Percentiles rank a stretch among this genome's conserved stretches.
These are phyloP conservation scores for Botrytis galanthina DNA, from an alignment of 2,329 filamentous ascomycete genomes.

Conservation along the genomic window DNA sequence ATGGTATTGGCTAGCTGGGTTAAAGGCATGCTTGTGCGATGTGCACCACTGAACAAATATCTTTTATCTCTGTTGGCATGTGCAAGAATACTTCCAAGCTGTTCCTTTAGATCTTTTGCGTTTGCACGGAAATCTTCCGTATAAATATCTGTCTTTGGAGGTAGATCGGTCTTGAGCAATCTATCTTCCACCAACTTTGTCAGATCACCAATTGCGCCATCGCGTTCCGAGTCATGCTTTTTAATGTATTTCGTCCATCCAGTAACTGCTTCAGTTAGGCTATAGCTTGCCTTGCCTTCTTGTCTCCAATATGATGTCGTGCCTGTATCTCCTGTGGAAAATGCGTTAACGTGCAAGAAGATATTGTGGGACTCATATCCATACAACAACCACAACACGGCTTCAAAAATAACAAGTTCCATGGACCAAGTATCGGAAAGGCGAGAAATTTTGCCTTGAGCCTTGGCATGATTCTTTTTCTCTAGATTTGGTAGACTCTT, in stretches of 20 bases:
- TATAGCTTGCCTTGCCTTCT: neutral
- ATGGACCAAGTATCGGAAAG: conserved; percentile 13
- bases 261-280: neutral
- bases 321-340: neutral
- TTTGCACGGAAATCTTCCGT: neutral
- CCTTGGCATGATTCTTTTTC: neutral
- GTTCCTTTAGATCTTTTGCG: neutral
- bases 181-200: neutral
- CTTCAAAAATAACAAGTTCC: conserved; percentile 6
- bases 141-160: neutral
- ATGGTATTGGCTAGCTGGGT: too few relatives aligned
- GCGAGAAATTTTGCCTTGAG: neutral
- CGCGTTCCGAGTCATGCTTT: neutral
- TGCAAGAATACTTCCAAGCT: neutral
- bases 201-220: neutral
- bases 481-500: neutral
- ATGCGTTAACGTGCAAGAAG: neutral
- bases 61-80: neutral
- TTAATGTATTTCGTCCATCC: neutral
- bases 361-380: neutral
- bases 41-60: neutral
- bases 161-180: neutral
- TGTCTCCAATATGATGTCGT: conserved; percentile 1
- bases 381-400: conserved; percentile 8
- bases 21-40: neutral